These are phyloP conservation scores for Zymoseptoria passerinii DNA, from an alignment of 2,329 filamentous ascomycete genomes.

Conservation along the genomic window DNA sequence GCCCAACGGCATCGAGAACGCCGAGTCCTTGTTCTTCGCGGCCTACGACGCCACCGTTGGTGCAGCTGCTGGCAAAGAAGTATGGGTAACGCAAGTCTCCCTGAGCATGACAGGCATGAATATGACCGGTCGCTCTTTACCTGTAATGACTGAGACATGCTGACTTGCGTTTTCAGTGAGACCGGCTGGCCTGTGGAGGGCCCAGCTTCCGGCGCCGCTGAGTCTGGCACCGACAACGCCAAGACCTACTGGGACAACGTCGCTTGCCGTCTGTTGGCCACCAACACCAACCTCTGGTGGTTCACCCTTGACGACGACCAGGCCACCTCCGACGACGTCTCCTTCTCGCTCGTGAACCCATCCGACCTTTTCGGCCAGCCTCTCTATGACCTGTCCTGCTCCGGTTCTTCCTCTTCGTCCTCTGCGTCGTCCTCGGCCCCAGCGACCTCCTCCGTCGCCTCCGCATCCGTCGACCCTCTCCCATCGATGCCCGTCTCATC, in stretches of 20 bases:
- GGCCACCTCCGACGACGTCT: slow-evolving; percentile 30
- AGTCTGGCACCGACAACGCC: slow-evolving; percentile 58
- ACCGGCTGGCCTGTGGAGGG: slow-evolving; percentile 78
- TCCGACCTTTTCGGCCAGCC: slow-evolving; percentile 10
- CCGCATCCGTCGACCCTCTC: background rate
- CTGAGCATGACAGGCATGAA: too few relatives aligned
- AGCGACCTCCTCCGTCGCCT: background rate
- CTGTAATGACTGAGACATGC: too few relatives aligned
- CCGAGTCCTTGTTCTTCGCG: slow-evolving; percentile 59
- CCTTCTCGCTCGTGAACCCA: slow-evolving; percentile 31
- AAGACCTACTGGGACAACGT: slow-evolving; percentile 71
- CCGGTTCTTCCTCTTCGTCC: slow-evolving; percentile 36
- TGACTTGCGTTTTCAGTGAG: slow-evolving; percentile 38
- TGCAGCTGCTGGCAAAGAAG: slow-evolving; percentile 57
- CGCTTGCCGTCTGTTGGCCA: slow-evolving; percentile 60
- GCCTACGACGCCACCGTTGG: slow-evolving; percentile 53
- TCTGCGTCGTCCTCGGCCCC: slow-evolving; percentile 8
- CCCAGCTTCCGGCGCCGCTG: slow-evolving; percentile 50
- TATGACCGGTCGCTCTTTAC: too few relatives aligned
- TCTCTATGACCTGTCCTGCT: slow-evolving; percentile 24
- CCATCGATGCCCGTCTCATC: background rate
- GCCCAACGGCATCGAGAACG: slow-evolving; percentile 57
- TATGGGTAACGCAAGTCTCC: slow-evolving; percentile 59
- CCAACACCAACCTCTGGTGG: slow-evolving; percentile 57
- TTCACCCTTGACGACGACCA: slow-evolving; percentile 60